Evolutionary conservation across 805 yeast genomes (phyloP).

Genomic region (Cyberlindnera lachancei): DNA sequence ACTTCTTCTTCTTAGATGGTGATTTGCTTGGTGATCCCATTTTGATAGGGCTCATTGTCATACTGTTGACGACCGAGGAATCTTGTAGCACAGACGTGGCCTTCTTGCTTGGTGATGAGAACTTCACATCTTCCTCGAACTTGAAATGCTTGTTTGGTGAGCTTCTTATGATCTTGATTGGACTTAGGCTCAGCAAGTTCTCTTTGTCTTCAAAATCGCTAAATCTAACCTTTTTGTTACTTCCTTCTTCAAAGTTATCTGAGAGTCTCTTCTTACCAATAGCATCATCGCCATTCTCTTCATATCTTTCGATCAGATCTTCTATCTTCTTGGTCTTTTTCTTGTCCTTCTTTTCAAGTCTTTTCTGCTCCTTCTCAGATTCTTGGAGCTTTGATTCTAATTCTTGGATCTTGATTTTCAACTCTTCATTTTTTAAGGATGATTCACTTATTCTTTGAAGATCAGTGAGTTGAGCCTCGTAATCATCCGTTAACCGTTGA

Average conservation of each 20-base stretch:
- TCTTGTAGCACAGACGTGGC: too few relatives aligned
- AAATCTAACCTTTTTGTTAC: conserved; percentile 8
- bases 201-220: conserved; percentile 11
- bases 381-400: conserved; percentile 5
- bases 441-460: too few relatives aligned
- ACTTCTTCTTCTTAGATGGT: conserved; percentile 13
- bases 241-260: conserved; percentile 3
- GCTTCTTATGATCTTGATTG: conserved; percentile 7
- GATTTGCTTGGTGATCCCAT: conserved; percentile 4
- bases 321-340: conserved; percentile 10
- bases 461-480: not conserved
- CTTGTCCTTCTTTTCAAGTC: conserved; percentile 9
- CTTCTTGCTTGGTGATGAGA: not conserved
- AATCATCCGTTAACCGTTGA: not conserved
- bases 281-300: too few relatives aligned
- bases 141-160: conserved; percentile 17
- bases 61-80: too few relatives aligned
- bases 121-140: conserved; percentile 7
- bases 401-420: not conserved
- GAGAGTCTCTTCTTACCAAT: conserved; percentile 14
- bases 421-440: not conserved
- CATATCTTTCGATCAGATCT: conserved; percentile 5
- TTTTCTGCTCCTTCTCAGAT: conserved; percentile 9
- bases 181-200: conserved; percentile 4
- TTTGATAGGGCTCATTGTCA: too few relatives aligned